Base-by-base conservation (phyloP, 352 stramenopile species). In the Phytophthora syringae region DNA sequence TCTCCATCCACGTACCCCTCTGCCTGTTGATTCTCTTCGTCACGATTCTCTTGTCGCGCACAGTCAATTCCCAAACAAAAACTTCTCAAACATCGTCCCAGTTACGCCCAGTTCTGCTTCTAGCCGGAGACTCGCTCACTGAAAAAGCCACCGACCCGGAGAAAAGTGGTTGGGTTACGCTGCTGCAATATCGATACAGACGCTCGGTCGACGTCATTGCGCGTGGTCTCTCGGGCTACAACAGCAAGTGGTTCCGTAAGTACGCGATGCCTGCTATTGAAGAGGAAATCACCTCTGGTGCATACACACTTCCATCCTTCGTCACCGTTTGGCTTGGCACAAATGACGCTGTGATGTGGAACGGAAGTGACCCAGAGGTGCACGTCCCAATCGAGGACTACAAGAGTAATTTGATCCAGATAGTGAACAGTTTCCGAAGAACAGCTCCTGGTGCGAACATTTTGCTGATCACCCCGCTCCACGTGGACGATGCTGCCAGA, bases 101-200 rank as follows among this genome's bases (percentile, higher is more conserved):
- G 7, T 24, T 24, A 28, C 62, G 72, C 7, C 72, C 72, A 20
- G 47, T 68, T 13, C 25, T 68, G 52, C 30, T 68, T 36, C 32
- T 73, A 11, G 52, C 69, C 15, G 77, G 77, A 5, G 77, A 86
- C 60, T 83, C 74, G 50, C 62, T 81, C 25, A 86, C 77, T 0
- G 48, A 86, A 54, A 54, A 56, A 16, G 72, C 48, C n/a, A 62
- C 54, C 1, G 30, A 77, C 20, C 59, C 57, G 16, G 21, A 18
- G 1, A 53, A 40, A 22, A 25, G 32, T 40, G 75, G 77, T 0
- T 86, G 70, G 58, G 53, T 70, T 37, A 42, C 57, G 1, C 51
- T 68, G 27, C 48, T 84, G 22, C 69, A 74, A 22, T 24, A 56
- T 6, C 39, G 64, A 39, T 82, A 79, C 51, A 56, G 66, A 3